Evolutionary conservation across 805 yeast genomes (phyloP), one percentile per base, ranked within the genome.

Genomic region (Komagataella mondaviorum): DNA sequence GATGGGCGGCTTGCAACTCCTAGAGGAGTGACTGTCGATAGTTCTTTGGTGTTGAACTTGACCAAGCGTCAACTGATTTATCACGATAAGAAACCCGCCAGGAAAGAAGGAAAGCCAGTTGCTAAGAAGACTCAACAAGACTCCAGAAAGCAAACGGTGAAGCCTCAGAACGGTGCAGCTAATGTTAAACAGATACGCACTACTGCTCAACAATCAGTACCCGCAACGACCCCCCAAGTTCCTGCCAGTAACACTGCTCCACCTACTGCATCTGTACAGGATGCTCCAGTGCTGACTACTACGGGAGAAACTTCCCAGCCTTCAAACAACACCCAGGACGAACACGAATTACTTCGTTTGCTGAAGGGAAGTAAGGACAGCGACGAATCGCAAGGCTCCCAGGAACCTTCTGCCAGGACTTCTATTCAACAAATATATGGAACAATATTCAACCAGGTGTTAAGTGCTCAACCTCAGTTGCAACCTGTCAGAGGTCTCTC

Each of bases 11-110:
- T 89, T 59, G 69, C 68, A 50, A 77, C 91, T 4, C 85, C 81
- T 59, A 81, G 99, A 61, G 99, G 98, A 17, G 67, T 88, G 57
- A 80, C 85, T 22, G 78, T 93, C 51, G 95, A 87, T 56, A 81
- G 95, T 0, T 80, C 91, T 0, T 74, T 87, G 51, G 81, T 93
- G 43, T 73, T 93, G 67, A 93, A 93, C 63, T 61, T 91, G 49
- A 73, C 91, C 4, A 69, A 78, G 59, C 77, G 77, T 55, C 96
- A 91, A 63, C 78, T 30, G 39, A 30, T 30, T 30, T 17, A 44
- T 12, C 46, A 44, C 46, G 23, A 44, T 17, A 20, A 14, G 20
- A 44, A 44, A 44, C 23, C 20, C 14, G 12, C 46, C 17, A 45
- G 7, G 16, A 45, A 45, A 22, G 47, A 16, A 23, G 47, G 24